These are phyloP conservation scores for Hypomontagnella submonticulosa DNA, from an alignment of 495 filamentous ascomycete species.

Conservation along the genomic window DNA sequence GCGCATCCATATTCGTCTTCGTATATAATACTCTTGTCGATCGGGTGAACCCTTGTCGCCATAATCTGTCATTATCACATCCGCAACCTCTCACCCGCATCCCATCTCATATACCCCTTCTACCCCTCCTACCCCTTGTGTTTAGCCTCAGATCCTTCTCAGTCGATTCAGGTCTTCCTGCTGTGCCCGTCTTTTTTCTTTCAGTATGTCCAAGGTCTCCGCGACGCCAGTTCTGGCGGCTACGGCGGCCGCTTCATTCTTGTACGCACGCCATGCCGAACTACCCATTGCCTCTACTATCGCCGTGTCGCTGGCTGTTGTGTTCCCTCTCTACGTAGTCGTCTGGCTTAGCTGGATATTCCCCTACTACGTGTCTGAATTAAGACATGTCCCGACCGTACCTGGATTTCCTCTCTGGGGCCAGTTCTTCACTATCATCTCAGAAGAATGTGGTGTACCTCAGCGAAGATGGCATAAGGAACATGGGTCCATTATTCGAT, in stretches of 20 bases:
- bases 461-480: constrained; percentile 56
- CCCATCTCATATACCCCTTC: constrained; percentile 35
- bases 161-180: background rate
- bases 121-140: constrained; percentile 9
- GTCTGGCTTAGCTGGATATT: constrained; percentile 54
- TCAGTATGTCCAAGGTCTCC: constrained; percentile 41
- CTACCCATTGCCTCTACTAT: constrained; percentile 25
- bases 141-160: constrained; percentile 1
- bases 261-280: constrained; percentile 40
- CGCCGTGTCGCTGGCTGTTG: constrained; percentile 25
- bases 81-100: constrained; percentile 3
- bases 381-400: constrained; percentile 56
- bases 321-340: constrained; percentile 39
- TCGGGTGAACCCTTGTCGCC: constrained; percentile 16
- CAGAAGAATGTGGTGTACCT: constrained; percentile 52
- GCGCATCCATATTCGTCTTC: constrained; percentile 21
- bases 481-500: constrained; percentile 56
- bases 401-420: constrained; percentile 58
- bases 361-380: constrained; percentile 56
- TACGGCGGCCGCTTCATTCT: constrained; percentile 39
- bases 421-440: constrained; percentile 54
- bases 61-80: background rate
- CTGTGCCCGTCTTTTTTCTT: background rate
- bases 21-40: constrained; percentile 39
- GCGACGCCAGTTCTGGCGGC: constrained; percentile 32